phyloP scores from a whole-genome alignment of 208 protist species.

The Acanthamoeba royreba region DNA sequence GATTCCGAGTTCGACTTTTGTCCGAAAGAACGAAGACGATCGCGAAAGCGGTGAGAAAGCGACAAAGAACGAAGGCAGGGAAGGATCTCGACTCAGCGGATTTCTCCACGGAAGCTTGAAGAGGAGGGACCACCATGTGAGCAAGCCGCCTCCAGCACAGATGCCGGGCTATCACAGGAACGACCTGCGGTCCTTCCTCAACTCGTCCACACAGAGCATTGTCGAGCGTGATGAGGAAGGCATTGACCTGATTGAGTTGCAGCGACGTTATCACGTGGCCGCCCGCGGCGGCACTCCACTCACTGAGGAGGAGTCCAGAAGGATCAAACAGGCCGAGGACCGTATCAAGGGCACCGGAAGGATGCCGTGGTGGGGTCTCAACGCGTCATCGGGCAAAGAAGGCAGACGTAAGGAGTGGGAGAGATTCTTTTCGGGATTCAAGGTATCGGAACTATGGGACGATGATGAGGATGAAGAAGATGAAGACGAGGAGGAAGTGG shows the following conservation, averaged over 20 bases:
- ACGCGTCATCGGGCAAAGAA: constrained; percentile 18
- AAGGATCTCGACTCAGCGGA: too few relatives aligned
- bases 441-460: constrained; percentile 7
- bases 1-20: too few relatives aligned
- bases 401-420: constrained; percentile 14
- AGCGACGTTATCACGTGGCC: not conserved
- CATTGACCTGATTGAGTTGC: constrained; percentile 27
- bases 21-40: too few relatives aligned
- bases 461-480: not conserved
- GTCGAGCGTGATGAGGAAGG: not conserved
- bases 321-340: not conserved
- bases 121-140: too few relatives aligned
- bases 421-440: constrained; percentile 15
- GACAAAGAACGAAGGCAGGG: too few relatives aligned
- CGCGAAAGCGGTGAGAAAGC: too few relatives aligned
- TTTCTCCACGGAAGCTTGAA: too few relatives aligned
- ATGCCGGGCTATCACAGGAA: too few relatives aligned
- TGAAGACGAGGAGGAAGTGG: not conserved
- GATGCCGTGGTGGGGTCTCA: constrained; percentile 13
- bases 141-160: too few relatives aligned
- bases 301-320: not conserved
- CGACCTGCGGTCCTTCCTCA: too few relatives aligned
- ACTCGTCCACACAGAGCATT: too few relatives aligned
- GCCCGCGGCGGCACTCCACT: not conserved
- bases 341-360: not conserved